Conservation (phyloP, 345 rosid genomes). For the Viola odorata region DNA sequence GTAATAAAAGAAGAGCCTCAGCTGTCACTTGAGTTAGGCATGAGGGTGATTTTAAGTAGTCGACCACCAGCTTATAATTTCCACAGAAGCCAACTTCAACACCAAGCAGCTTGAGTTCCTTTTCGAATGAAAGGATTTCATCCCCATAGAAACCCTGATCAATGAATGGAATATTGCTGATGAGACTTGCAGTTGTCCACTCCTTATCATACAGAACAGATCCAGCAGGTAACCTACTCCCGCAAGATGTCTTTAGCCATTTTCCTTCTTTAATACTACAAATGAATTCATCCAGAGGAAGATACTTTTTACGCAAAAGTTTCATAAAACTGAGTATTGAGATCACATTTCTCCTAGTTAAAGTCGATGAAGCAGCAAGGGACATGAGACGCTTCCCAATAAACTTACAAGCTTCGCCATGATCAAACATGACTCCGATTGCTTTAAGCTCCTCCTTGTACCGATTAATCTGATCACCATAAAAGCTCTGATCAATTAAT, state of each 20-base stretch:
- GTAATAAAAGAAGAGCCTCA: slow-evolving; percentile 39
- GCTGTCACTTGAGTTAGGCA: slow-evolving; percentile 18
- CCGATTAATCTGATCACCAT: slow-evolving; percentile 32
- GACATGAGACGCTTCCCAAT: slow-evolving; percentile 53
- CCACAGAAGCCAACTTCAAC: slow-evolving; percentile 31
- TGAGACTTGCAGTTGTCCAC: slow-evolving; percentile 46
- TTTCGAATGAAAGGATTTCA: slow-evolving; percentile 25
- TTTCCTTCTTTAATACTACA: slow-evolving; percentile 23
- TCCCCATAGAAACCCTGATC: slow-evolving; percentile 39
- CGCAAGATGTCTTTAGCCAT: slow-evolving; percentile 49
- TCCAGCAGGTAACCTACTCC: slow-evolving; percentile 42
- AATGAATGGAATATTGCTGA: slow-evolving; percentile 54
- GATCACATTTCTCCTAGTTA: slow-evolving; percentile 35
- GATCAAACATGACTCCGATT: slow-evolving; percentile 61
- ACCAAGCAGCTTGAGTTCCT: slow-evolving; percentile 56
- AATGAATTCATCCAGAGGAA: slow-evolving; percentile 42
- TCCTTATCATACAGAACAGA: slow-evolving; percentile 44
- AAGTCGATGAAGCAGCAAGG: slow-evolving; percentile 30
- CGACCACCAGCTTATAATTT: slow-evolving; percentile 30
- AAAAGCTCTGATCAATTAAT: slow-evolving; percentile 46
- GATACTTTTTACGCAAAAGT: slow-evolving; percentile 31
- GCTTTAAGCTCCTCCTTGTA: slow-evolving; percentile 42
- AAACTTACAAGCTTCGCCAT: slow-evolving; percentile 45
- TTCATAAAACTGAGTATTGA: slow-evolving; percentile 54
- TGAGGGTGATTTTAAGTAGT: slow-evolving; percentile 32